Base-by-base conservation (phyloP, 768 basidiomycete genomes). In the Suillus cothurnatus region DNA sequence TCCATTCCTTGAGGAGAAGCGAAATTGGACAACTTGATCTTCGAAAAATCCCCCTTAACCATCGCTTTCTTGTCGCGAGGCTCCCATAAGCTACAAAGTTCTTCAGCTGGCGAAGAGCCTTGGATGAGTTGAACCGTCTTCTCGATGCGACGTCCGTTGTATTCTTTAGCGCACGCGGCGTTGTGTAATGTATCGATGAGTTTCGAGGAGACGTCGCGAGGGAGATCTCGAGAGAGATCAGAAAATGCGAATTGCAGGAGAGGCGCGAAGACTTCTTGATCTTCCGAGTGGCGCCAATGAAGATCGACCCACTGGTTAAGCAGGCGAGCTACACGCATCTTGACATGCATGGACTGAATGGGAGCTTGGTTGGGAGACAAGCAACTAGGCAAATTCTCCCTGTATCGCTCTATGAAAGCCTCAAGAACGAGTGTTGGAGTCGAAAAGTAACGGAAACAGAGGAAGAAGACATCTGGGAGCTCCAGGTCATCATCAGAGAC, bases 361-460 rank as follows among this genome's bases (percentile, higher is more conserved):
- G 77, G 70, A 65, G 71, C 79, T 74, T 84, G 62, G 73, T 72
- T 61, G 63, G 68, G 71, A 19, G 61, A 74, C 68, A 58, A 72
- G 64, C 31, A 67, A 58, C 4, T 66, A 39, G 17, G 21, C 57
- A 61, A 38, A 38, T 31, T 45, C 64, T 81, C 80, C 61, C 85
- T 74, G 74, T 85, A 93, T 49, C 90, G 84, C 6, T 71, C 72
- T 31, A 85, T 67, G 28, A 88, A 72, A 7, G 79, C 74, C 0
- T 77, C 73, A 39, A 86, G 76, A 14, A 88, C 77, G 8, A 81
- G 78, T 19, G 52, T 32, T 0, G 91, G 83, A 0, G 81, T 80
- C 17, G 85, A 82, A 78, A 90, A 92, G 66, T 86, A 82, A 32
- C 91, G 86, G 76, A 92, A 93, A 61, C 84, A 86, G n/a, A 87